Evolutionary conservation across 2,329 filamentous ascomycete species (phyloP).

Genomic region (Fusarium tricinctum): DNA sequence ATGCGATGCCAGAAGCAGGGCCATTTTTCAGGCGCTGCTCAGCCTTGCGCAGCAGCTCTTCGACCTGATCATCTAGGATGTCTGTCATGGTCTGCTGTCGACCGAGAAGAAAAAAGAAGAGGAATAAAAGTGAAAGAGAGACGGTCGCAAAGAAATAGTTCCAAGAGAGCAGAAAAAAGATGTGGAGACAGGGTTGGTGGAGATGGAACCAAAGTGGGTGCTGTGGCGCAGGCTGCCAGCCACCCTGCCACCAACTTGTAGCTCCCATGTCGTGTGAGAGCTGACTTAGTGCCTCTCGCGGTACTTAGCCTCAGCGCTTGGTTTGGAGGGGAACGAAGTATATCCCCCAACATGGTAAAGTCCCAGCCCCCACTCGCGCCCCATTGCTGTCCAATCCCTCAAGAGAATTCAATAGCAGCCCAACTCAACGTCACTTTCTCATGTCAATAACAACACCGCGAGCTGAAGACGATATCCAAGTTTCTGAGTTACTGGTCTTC

Average conservation of each 20-base stretch:
- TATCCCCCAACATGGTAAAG: background rate
- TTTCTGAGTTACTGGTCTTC: background rate
- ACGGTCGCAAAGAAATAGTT: constrained; percentile 43
- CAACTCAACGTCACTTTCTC: background rate
- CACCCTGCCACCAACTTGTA: background rate
- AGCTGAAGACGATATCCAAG: background rate
- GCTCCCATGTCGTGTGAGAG: too few relatives aligned
- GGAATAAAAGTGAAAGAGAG: constrained; percentile 25
- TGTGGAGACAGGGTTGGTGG: constrained; percentile 20
- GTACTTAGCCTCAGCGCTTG: background rate
- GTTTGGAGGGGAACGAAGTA: background rate
- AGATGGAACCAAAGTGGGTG: background rate
- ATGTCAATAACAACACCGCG: background rate
- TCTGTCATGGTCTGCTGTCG: constrained; percentile 50
- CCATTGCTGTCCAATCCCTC: background rate
- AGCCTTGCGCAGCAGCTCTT: constrained; percentile 53
- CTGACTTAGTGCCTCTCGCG: too few relatives aligned
- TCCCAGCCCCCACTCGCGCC: background rate
- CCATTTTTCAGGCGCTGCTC: constrained; percentile 52
- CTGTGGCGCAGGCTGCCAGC: background rate
- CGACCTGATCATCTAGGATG: constrained; percentile 51
- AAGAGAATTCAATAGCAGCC: background rate
- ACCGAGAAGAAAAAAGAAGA: constrained; percentile 36
- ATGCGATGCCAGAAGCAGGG: constrained; percentile 31
- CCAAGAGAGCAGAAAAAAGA: constrained; percentile 34